Evolutionary conservation across 768 basidiomycete genomes (phyloP), one percentile per base, ranked within the genome.

Genomic region (Boletus patriciae): DNA sequence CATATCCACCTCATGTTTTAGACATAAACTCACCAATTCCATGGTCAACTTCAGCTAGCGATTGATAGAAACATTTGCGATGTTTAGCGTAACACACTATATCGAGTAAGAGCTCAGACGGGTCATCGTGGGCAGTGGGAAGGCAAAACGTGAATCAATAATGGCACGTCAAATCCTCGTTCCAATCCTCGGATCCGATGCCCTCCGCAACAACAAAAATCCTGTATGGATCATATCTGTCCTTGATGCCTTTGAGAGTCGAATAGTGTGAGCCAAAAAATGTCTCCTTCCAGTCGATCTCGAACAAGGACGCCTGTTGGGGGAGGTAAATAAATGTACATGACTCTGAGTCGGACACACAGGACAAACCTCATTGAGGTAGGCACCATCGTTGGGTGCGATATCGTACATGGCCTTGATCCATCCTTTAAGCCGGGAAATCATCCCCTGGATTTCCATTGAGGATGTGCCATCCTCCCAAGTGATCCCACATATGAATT

Each of bases 181-280:
- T 62, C 61, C 58, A 62, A 3, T 62, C 58, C 16, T 62, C 70
- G 1, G 67, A 74, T 6, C 76, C 75, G 1, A 51, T 63, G 1
- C 36, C 66, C 40, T 55, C 51, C 2, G 31, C 50, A 13, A 53
- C 61, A 0, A 62, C 51, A 13, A 62, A 62, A 9, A 62, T 9
- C 16, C 36, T 34, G n/a, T 62, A 9, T 6, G 51, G 54, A 42
- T 60, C 61, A n/a, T 62, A 62, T 44, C 2, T 47, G 23, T 61
- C 44, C 64, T 83, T 82, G 64, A 83, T 78, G 0, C 55, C 50
- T 58, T 70, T 72, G n/a, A 81, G 65, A 29, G 58, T 66, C 3
- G 59, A 19, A 54, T 80, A 79, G 55, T 83, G 78, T 1, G 71
- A 61, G 3, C 80, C 80, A 54, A 78, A 83, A 69, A 78, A 82